Evolutionary conservation across 129 eudicot genomes (phyloP).

Genomic region (Dittrichia graveolens): DNA sequence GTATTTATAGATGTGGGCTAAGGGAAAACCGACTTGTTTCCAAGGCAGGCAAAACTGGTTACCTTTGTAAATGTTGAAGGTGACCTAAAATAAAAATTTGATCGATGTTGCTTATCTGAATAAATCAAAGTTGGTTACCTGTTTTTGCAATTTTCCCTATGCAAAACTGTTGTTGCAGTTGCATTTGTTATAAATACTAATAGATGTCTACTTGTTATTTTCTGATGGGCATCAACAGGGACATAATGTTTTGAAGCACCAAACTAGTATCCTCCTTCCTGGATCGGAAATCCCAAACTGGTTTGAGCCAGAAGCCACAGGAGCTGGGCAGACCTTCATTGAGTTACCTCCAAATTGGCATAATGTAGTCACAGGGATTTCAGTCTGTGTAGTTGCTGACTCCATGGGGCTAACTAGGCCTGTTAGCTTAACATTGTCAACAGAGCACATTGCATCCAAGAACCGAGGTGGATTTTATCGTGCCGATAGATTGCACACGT

Average conservation of each 20-base stretch:
- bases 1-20: too few species aligned
- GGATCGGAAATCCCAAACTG: conserved; percentile 24
- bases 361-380: conserved; percentile 13
- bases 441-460: conserved; percentile 2
- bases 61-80: too few species aligned
- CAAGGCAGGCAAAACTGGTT: too few species aligned
- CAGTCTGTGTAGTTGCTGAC: conserved; percentile 25
- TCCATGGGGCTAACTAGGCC: conserved; percentile 24
- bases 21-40: too few species aligned
- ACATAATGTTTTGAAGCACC: conserved; percentile 18
- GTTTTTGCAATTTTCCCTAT: not conserved
- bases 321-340: conserved; percentile 20
- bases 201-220: not conserved
- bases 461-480: conserved; percentile 1
- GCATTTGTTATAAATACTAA: not conserved
- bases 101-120: not conserved
- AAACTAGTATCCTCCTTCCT: conserved; percentile 23
- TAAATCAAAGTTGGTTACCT: not conserved
- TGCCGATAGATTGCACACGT: conserved; percentile 21
- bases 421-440: conserved; percentile 24
- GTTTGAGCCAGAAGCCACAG: conserved; percentile 15
- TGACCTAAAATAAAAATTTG: too few species aligned
- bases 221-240: not conserved
- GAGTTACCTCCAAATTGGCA: conserved; percentile 16
- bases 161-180: too few species aligned